Evolutionary conservation across 2,329 filamentous ascomycete genomes (phyloP).

Genomic region (Emergomyces orientalis): DNA sequence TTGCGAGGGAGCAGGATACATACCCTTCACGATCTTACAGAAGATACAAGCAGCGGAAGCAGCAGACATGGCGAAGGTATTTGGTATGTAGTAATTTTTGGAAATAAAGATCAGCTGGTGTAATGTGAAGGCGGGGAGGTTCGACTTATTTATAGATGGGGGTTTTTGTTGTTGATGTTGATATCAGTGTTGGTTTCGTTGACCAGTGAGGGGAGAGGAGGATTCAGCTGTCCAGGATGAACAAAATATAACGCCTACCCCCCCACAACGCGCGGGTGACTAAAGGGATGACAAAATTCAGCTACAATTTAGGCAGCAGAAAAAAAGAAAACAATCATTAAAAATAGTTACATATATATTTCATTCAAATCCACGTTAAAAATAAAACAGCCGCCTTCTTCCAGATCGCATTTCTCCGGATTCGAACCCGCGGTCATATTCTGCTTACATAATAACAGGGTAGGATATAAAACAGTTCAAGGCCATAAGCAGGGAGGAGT

Average conservation of each 20-base stretch:
- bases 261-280: neutral
- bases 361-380: no score
- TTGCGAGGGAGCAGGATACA: no score
- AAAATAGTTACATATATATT: no score
- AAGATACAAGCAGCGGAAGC: conserved; percentile 68
- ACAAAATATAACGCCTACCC: neutral
- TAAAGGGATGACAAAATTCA: neutral
- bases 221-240: neutral
- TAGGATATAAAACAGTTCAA: conserved; percentile 9
- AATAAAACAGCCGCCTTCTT: no score
- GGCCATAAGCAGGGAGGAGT: conserved; percentile 40
- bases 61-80: conserved; percentile 10
- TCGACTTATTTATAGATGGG: conserved; percentile 5
- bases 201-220: neutral
- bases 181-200: neutral
- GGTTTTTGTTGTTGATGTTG: neutral
- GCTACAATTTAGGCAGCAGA: no score
- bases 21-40: conserved; percentile 96
- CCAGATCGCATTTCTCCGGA: neutral
- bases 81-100: neutral
- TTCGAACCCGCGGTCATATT: conserved; percentile 23
- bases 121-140: neutral
- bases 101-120: neutral
- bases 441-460: neutral
- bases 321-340: no score